Base-by-base conservation (phyloP, 192 early-diverging fungal species). In the Phlyctochytrium arcticum region DNA sequence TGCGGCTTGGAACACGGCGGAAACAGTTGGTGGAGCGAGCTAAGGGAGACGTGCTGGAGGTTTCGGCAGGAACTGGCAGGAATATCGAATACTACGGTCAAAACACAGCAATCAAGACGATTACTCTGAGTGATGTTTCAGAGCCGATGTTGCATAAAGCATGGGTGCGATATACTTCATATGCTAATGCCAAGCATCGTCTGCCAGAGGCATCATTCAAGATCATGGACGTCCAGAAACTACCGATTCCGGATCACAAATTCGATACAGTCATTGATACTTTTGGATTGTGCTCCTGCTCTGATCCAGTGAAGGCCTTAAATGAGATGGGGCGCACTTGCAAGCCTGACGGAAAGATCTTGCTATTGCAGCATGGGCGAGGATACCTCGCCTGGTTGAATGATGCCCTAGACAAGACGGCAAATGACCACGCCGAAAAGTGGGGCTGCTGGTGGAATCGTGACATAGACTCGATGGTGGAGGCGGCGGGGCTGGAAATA, bases 371-470 rank as follows among this genome's bases (percentile, higher is more conserved):
- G 65, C 88, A 89, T 60, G 88, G 88, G 5, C 60, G 84, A 19
- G 39, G 58, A 9, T 9, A 74, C 21, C 80, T 75, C 66, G 64
- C 70, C 19, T 85, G 75, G 76, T 24, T 87, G 31, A 86, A 89
- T 68, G 49, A 54, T 0, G 49, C 78, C 5, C 61, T 89, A 30
- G 88, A 89, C 46, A 81, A 79, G 50, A 79, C 76, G 36, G 82
- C 84, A 1, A 53, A 61, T 12, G 72, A 61, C 35, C 88, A 89
- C 72, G 86, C 84, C 6, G 61, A 75, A 9, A 59, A 62, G 56
- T 89, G 87, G 86, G 87, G 77, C 8, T 89, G 88, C 57, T 89
- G 85, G 84, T 89, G 80, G 78, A 88, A 89, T 50, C 60, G 88
- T 23, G 84, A 86, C 53, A 69, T 89, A 21, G 74, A 76, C 44